These are phyloP conservation scores for Cardamine resedifolia DNA, from an alignment of 345 rosid species.

Conservation along the genomic window DNA sequence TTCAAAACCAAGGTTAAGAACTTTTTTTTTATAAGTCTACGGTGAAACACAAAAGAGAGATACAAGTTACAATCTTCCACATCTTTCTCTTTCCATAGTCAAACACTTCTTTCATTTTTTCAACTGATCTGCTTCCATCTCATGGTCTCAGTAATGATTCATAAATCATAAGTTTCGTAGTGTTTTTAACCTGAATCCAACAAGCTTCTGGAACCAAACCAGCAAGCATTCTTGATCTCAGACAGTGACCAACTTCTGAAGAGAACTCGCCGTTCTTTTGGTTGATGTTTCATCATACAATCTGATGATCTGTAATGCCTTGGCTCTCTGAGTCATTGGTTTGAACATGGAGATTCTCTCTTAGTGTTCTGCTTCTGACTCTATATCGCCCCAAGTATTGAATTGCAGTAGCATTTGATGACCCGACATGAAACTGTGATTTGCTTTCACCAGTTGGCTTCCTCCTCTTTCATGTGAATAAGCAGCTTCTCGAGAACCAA, in stretches of 20 bases:
- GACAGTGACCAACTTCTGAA: not conserved
- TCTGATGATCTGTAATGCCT: slow-evolving; percentile 16
- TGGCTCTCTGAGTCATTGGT: not conserved
- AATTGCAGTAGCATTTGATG: not conserved
- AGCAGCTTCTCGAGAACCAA: slow-evolving; percentile 44
- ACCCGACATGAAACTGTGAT: not conserved
- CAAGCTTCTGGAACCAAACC: slow-evolving; percentile 12
- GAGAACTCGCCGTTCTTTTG: not conserved
- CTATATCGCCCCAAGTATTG: not conserved
- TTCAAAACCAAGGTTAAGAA: not conserved
- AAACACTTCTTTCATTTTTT: not conserved
- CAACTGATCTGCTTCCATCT: not conserved
- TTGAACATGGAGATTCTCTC: not conserved
- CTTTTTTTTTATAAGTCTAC: not conserved
- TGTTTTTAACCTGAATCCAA: not conserved
- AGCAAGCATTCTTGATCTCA: not conserved
- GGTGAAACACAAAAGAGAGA: not conserved
- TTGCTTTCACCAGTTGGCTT: slow-evolving; percentile 19
- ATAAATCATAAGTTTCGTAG: not conserved
- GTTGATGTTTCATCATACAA: not conserved
- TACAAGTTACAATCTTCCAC: not conserved
- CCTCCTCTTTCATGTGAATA: slow-evolving; percentile 45
- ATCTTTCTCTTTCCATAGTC: not conserved
- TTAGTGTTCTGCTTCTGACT: not conserved
- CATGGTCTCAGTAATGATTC: slow-evolving; percentile 1